These are phyloP conservation scores for Mycosphaerella sp. DNA, from an alignment of 2,329 filamentous ascomycete genomes.

Conservation along the genomic window DNA sequence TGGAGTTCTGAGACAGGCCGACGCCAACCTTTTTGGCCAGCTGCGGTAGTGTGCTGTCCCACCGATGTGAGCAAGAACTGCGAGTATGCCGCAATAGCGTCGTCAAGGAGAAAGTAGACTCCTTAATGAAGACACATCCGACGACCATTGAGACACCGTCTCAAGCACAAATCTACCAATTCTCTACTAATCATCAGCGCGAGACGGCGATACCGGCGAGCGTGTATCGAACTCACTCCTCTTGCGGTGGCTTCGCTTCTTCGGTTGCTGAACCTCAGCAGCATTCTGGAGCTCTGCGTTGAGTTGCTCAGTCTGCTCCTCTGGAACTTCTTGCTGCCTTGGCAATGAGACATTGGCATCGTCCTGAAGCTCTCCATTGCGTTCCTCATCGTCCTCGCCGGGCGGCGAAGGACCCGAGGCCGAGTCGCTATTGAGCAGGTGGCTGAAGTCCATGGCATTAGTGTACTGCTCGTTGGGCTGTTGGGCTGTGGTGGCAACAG, in stretches of 20 bases:
- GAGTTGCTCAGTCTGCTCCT: neutral
- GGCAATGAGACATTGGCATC: neutral
- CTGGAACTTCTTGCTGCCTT: neutral
- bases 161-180: neutral
- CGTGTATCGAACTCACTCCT: neutral
- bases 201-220: neutral
- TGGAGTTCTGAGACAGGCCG: neutral
- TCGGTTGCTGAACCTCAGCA: neutral
- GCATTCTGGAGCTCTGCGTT: neutral
- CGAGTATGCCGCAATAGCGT: no score
- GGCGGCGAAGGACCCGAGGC: neutral
- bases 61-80: neutral
- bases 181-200: neutral
- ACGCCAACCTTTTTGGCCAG: no score
- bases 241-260: neutral
- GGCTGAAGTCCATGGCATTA: constrained; percentile 5
- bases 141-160: neutral
- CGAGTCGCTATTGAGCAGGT: constrained; percentile 1
- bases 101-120: no score
- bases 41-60: no score
- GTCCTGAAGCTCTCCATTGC: neutral
- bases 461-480: neutral
- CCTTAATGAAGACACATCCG: no score
- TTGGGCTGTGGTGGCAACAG: neutral
- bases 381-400: neutral